A percentile compares a stretch with the other conserved stretches of the same genome.
These are phyloP conservation scores for Colletotrichum orbiculare DNA, from an alignment of 2,329 filamentous ascomycete genomes.

Conservation along the genomic window DNA sequence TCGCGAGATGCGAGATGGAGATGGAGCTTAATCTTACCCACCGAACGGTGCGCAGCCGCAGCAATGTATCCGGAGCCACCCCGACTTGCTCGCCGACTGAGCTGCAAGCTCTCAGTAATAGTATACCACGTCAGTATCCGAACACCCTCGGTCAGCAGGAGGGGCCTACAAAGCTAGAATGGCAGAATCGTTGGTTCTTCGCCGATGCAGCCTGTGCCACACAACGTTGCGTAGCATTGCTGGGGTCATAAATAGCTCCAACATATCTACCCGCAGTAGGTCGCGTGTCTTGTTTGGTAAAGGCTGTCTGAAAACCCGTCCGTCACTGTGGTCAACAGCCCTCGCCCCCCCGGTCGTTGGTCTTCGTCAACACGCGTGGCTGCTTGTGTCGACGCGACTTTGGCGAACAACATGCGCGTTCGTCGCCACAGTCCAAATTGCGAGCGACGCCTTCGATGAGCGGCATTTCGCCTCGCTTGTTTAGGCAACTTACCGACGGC, in stretches of 20 bases:
- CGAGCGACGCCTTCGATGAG: neutral
- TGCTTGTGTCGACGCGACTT: conserved; percentile 8
- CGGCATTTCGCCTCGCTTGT: neutral
- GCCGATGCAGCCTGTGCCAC: no score
- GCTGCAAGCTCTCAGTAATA: neutral
- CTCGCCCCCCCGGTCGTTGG: neutral
- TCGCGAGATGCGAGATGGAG: conserved; percentile 35
- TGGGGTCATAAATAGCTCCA: no score
- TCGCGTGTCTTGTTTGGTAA: no score
- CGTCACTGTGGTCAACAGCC: no score
- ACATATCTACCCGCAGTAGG: no score
- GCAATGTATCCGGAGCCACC: conserved; percentile 30
- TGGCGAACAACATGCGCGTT: conserved; percentile 6
- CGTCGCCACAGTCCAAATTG: conserved; percentile 12
- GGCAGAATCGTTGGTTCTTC: neutral
- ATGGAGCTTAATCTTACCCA: conserved; percentile 37
- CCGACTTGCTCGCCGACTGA: conserved; percentile 26
- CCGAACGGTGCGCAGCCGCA: conserved; percentile 34
- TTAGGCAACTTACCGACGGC: neutral
- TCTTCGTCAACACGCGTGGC: neutral
- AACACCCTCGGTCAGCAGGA: neutral
- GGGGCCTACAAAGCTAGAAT: neutral
- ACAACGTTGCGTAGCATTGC: no score
- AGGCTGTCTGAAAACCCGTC: no score
- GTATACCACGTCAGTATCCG: neutral